Percentiles rank a stretch among this genome's conserved stretches.
These are phyloP conservation scores for Teunomyces barrocoloradensis DNA, from an alignment of 805 yeast genomes.

Conservation along the genomic window DNA sequence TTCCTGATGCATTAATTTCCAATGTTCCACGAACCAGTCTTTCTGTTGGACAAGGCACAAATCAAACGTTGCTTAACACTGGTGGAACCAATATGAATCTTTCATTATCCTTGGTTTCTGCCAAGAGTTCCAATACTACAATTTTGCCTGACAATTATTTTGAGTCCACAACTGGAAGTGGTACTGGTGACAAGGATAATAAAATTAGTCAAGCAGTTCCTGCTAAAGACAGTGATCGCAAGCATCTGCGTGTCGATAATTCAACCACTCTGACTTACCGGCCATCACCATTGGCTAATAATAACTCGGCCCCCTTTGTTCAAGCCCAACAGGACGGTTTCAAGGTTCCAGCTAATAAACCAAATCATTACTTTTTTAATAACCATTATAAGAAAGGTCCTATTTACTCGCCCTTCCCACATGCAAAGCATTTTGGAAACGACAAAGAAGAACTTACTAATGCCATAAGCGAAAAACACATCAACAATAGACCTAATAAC, in stretches of 20 bases:
- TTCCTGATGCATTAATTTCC: conserved; percentile 39
- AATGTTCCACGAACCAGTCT: conserved; percentile 26
- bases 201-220: neutral
- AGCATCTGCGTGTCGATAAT: neutral
- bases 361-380: conserved; percentile 27
- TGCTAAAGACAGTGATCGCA: neutral
- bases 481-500: conserved; percentile 23
- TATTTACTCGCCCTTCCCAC: conserved; percentile 37
- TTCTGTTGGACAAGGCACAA: conserved; percentile 8
- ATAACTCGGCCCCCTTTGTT: neutral
- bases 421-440: conserved; percentile 36
- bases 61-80: neutral
- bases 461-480: conserved; percentile 15
- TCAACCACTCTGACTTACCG: neutral
- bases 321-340: neutral
- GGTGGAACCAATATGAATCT: conserved; percentile 11
- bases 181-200: neutral
- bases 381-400: conserved; percentile 51
- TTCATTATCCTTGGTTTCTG: conserved; percentile 13
- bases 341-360: neutral
- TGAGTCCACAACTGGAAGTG: neutral
- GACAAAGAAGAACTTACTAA: conserved; percentile 28
- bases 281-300: neutral
- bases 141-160: conserved; percentile 10
- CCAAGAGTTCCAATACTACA: conserved; percentile 16